Evolutionary conservation across 257 asterid genomes (phyloP).

Genomic region (Forsythia suspensa): DNA sequence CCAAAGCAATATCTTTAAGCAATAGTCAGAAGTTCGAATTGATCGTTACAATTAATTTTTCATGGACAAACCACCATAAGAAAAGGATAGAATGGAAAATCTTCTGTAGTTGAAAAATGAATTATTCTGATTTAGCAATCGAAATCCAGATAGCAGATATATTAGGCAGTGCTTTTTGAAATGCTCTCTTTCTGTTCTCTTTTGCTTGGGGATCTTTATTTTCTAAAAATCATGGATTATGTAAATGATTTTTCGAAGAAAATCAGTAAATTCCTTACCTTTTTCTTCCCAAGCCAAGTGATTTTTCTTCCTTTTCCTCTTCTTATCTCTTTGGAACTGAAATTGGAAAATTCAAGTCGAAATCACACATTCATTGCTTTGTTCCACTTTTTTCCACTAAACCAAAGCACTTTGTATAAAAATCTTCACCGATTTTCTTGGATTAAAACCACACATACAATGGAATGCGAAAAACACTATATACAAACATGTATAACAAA

Average conservation of each 20-base stretch:
- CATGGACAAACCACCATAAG: background rate
- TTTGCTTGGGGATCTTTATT: background rate
- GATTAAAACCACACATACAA: background rate
- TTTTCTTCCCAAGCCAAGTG: background rate
- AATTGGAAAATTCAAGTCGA: background rate
- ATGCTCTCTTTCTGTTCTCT: background rate
- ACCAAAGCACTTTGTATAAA: background rate
- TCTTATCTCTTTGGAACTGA: background rate
- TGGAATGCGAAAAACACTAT: background rate
- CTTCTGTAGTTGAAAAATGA: background rate
- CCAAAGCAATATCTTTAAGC: constrained; percentile 18
- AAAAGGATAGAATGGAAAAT: background rate
- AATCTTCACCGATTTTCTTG: background rate
- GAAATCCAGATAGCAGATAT: constrained; percentile 9
- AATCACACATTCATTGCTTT: background rate
- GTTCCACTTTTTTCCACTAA: background rate
- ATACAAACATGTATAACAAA: background rate
- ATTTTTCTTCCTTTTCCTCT: background rate
- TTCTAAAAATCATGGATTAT: constrained; percentile 2
- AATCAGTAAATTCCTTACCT: background rate
- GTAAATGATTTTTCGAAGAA: constrained; percentile 7
- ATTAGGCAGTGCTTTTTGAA: background rate
- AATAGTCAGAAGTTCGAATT: constrained; percentile 7
- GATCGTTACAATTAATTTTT: constrained; percentile 10
- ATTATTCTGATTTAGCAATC: constrained; percentile 5